phyloP scores from a whole-genome alignment of 2,329 filamentous ascomycete species.

The Penicillium digitatum region DNA sequence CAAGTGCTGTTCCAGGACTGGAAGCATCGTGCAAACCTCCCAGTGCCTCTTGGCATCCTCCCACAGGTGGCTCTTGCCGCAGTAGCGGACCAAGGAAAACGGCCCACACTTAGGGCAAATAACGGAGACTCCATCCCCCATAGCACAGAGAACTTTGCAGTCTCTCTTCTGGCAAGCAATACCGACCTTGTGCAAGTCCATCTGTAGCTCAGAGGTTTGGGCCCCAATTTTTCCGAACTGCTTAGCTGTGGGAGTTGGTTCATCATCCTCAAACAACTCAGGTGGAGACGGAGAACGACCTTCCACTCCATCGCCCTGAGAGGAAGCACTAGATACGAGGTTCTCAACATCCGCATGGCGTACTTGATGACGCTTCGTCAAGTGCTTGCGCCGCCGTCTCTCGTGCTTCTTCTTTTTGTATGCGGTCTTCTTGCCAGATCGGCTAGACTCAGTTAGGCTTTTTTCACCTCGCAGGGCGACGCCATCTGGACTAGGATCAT shows the following conservation, averaged over 20 bases:
- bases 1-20: conserved; percentile 22
- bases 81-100: conserved; percentile 39
- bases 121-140: conserved; percentile 29
- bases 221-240: neutral
- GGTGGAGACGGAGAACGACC: neutral
- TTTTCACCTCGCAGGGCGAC: neutral
- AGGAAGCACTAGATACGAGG: neutral
- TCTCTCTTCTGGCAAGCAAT: conserved; percentile 21
- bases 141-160: conserved; percentile 31
- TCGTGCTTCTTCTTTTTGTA: neutral
- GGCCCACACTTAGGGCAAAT: conserved; percentile 43
- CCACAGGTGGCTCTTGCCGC: conserved; percentile 35
- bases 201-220: neutral
- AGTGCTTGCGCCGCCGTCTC: neutral
- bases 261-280: neutral
- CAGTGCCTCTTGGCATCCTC: conserved; percentile 38
- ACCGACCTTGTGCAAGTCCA: neutral
- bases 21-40: conserved; percentile 20
- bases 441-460: neutral
- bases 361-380: neutral
- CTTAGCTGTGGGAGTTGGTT: neutral
- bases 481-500: neutral
- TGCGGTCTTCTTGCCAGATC: neutral
- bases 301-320: neutral
- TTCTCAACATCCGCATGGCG: neutral